Evolutionary conservation across 441 rosid species (phyloP).

Genomic region (Brassica hybrid): DNA sequence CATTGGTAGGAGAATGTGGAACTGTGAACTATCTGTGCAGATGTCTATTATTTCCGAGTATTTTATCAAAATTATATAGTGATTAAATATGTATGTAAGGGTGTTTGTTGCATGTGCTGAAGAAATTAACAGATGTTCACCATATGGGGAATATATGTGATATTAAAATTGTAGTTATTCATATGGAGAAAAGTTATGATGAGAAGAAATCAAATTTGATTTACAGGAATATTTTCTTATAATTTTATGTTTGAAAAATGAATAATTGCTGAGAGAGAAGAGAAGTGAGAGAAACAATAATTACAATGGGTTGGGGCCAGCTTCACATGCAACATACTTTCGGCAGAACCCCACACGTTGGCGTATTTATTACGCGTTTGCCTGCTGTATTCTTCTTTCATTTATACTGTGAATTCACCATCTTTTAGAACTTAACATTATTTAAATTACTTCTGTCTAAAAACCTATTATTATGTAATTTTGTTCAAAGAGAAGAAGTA

Average conservation of each 20-base stretch:
- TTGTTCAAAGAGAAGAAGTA: background rate
- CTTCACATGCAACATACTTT: slow-evolving; percentile 40
- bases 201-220: background rate
- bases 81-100: background rate
- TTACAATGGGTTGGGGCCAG: slow-evolving; percentile 36
- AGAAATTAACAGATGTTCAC: slow-evolving; percentile 32
- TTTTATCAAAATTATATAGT: background rate
- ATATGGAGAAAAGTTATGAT: background rate
- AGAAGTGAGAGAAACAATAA: slow-evolving; percentile 14
- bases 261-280: slow-evolving; percentile 4
- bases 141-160: background rate
- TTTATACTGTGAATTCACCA: background rate
- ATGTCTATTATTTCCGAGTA: slow-evolving; percentile 7
- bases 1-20: background rate
- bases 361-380: slow-evolving; percentile 25
- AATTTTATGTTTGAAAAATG: background rate
- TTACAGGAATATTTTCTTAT: background rate
- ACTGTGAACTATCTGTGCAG: background rate
- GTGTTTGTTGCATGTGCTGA: slow-evolving; percentile 21
- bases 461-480: background rate
- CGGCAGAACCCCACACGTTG: slow-evolving; percentile 29
- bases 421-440: background rate
- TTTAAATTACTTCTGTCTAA: background rate
- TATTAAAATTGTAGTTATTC: slow-evolving; percentile 1
- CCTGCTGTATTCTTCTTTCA: slow-evolving; percentile 7